Conservation (phyloP, 225 moss, liverwort and hornwort genomes). For the Neckera pumila region DNA sequence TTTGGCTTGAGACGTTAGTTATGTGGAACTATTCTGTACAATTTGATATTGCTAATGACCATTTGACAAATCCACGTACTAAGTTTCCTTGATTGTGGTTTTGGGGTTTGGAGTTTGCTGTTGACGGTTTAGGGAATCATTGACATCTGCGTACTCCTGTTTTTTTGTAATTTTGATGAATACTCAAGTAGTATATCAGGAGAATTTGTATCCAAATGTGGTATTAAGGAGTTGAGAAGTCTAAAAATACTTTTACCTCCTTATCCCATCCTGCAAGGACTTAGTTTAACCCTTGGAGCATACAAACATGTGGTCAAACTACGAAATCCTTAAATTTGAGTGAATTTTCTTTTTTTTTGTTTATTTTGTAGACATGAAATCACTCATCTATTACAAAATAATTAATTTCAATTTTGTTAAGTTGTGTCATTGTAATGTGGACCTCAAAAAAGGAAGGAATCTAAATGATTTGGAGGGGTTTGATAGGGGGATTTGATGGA, state of each 20-base stretch:
- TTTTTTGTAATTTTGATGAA: not conserved
- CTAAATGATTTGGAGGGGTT: not conserved
- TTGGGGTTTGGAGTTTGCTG: not conserved
- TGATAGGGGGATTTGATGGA: not conserved
- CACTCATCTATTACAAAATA: too few species aligned
- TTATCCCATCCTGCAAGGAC: not conserved
- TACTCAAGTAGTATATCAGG: not conserved
- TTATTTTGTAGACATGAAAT: too few species aligned
- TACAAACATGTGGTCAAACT: not conserved
- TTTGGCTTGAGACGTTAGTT: not conserved
- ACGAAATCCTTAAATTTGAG: too few species aligned
- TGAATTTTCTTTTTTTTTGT: too few species aligned
- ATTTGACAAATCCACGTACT: not conserved
- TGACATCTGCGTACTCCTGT: too few species aligned
- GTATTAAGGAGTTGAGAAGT: not conserved
- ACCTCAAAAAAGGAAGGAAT: not conserved
- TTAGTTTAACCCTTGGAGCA: not conserved
- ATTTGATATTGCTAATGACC: not conserved
- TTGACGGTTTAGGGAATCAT: not conserved
- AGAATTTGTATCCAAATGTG: not conserved
- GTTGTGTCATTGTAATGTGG: not conserved
- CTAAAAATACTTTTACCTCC: not conserved
- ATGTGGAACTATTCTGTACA: not conserved
- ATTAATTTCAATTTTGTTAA: not conserved
- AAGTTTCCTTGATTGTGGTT: not conserved